Base-by-base conservation (phyloP, 768 basidiomycete species). In the Austroboletus festivus region DNA sequence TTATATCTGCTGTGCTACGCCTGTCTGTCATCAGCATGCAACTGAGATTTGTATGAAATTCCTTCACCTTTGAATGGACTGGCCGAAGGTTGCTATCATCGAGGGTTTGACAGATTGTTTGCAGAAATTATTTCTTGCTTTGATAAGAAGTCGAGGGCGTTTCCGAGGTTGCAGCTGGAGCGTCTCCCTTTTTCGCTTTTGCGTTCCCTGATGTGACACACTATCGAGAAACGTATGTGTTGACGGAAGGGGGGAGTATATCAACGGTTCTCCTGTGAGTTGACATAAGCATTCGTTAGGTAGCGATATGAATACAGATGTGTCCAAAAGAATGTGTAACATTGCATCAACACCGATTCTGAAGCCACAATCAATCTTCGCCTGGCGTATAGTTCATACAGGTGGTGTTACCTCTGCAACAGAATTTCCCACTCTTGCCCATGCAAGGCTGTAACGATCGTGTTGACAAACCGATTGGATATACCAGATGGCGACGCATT, bases 261-360 rank as follows among this genome's bases (percentile, higher is more conserved):
- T 70, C 20, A 95, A 63, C 0, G 88, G 84, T 30, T 73, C 72
- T 4, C 94, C 94, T 0, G 85, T 80, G 48, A 96, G 63, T 65
- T 98, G 94, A 52, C 87, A 87, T 31, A 85, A 77, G 60, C 91
- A 94, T 18, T 80, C 82, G 59, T 96, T 95, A 0, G 87, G 86
- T 19, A 96, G 67, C 2, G 86, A 72, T 15, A 86, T 60, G 62
- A 93, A 97, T 16, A 94, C 52, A 10, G 82, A 86, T 0, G 85
- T 83, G 47, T 85, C 77, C 3, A 83, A 74, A 16, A 98, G 77
- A 10, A 98, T 72, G 62, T 93, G 84, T 26, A 87, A 63, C 77
- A 95, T 85, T 1, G 79, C 77, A 55, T 82, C 81, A 34, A 81
- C 81, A 0, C 93, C 93, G 8, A 91, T 78, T 54, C 93, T 94